Conservation (phyloP, 768 basidiomycete species). For the Calocera cornea region DNA sequence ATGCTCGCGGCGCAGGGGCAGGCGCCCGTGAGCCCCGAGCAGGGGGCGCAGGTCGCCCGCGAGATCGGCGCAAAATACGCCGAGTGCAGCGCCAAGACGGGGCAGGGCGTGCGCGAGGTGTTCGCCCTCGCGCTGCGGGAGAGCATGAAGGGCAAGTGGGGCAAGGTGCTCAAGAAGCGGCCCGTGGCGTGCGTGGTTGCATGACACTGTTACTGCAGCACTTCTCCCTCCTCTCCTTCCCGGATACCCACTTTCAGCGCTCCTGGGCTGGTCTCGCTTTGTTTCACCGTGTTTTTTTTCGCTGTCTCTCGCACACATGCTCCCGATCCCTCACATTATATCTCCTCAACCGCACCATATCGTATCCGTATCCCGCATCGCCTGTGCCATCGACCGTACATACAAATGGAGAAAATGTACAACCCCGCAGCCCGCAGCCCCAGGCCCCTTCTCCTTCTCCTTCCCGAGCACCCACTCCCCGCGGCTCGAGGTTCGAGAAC, state of each 20-base stretch:
- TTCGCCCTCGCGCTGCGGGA: conserved; percentile 81
- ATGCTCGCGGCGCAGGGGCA: conserved; percentile 82
- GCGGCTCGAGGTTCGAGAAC: too few relatives aligned
- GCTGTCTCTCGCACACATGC: neutral
- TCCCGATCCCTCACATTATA: neutral
- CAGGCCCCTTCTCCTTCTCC: too few relatives aligned
- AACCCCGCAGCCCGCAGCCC: too few relatives aligned
- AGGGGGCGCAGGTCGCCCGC: conserved; percentile 71
- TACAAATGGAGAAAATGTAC: neutral
- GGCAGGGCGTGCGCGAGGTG: conserved; percentile 78
- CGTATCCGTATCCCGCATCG: neutral
- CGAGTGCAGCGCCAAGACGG: conserved; percentile 92
- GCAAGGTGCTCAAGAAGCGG: conserved; percentile 52
- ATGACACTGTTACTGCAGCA: conserved; percentile 19
- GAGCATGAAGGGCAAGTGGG: conserved; percentile 70
- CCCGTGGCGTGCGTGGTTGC: conserved; percentile 48
- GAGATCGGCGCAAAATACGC: conserved; percentile 89
- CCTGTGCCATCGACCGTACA: neutral
- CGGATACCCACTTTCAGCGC: neutral
- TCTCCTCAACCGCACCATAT: neutral
- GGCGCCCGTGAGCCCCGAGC: conserved; percentile 63
- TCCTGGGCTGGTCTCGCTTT: neutral
- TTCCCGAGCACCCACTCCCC: too few relatives aligned
- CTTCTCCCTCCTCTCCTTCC: neutral
- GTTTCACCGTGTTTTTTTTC: neutral